Evolutionary conservation across 2,329 filamentous ascomycete genomes (phyloP), one percentile per base, ranked within the genome.

Genomic region (Nectriaceae sp.): DNA sequence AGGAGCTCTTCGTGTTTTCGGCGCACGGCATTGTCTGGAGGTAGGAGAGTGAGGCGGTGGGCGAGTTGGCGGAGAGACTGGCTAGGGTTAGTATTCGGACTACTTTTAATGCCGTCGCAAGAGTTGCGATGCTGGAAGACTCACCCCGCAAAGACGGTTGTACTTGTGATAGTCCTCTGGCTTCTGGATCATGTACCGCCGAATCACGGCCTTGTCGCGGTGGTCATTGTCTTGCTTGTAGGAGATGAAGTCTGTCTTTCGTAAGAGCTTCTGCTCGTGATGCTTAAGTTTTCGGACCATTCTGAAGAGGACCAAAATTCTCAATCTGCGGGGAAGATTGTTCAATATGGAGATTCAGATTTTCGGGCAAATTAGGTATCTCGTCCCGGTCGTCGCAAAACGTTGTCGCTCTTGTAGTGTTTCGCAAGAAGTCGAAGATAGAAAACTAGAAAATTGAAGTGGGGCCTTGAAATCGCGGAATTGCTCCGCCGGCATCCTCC

Each of bases 241-340:
- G 65, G 88, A 94, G 69, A 92, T 86, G 74, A 99, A 96, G 75
- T 99, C 92, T 72, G 94, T 91, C 71, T 82, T 83, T 68, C 93
- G 93, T 63, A 97, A 83, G 67, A 97, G 88, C 80, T 94, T 95
- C 69, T 94, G 85, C 84, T 99, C 94, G 74, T 97, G 93, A 74
- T 96, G 84, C 75, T 97, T 97, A 67, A 99, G 84, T 77, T 96
- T 91, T 63, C 94, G 88, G 60, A 96, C 90, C 94, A 97, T 97
- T 20, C 59, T 80, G 67, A 39, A 50, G 52, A 20, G 15, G n/a
- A 21, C 4, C 39, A 15, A 21, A 16, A 39, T 31, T 31, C 15
- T 16, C 1, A 20, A 10, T 46, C 42, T 39, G 26, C 36, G 11
- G 39, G n/a, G n/a, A n/a, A n/a, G n/a, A n/a, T 29, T 26, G 35